Conservation (phyloP, 2,329 filamentous ascomycete genomes). For the Cladosporium phlei region DNA sequence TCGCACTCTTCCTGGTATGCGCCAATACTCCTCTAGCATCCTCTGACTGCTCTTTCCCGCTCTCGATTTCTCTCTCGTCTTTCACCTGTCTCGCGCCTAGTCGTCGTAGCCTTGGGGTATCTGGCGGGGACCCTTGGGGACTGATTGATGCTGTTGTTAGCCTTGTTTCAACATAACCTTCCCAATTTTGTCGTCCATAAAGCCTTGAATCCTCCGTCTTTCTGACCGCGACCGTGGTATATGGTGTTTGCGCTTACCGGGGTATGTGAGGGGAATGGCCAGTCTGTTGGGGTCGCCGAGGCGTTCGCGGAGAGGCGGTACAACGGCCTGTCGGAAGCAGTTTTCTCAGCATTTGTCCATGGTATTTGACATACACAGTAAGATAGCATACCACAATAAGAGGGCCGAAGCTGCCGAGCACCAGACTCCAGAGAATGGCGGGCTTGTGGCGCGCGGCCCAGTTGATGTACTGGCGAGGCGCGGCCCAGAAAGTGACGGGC, state of each 20-base stretch:
- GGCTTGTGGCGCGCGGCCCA: conserved; percentile 87
- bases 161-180: not conserved
- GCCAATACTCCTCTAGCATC: not conserved
- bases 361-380: too few relatives aligned
- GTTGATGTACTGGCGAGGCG: conserved; percentile 76
- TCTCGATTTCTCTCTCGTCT: not conserved
- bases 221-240: not conserved
- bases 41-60: not conserved
- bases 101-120: conserved; percentile 46
- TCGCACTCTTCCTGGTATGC: not conserved
- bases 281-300: conserved; percentile 70
- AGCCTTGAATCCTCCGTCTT: not conserved
- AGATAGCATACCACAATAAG: conserved; percentile 48
- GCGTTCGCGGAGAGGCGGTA: conserved; percentile 67
- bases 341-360: conserved; percentile 9
- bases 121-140: conserved; percentile 44
- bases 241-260: conserved; percentile 62
- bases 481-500: conserved; percentile 74
- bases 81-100: conserved; percentile 17
- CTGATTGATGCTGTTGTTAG: conserved; percentile 26
- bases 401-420: conserved; percentile 70
- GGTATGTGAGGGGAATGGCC: conserved; percentile 83
- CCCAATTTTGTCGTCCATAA: not conserved
- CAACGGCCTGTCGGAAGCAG: conserved; percentile 42
- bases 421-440: conserved; percentile 81